A percentile compares a stretch with the other conserved stretches of the same genome.
These are phyloP conservation scores for Phytopythium mirpurense DNA, from an alignment of 352 stramenopile species.

Conservation along the genomic window DNA sequence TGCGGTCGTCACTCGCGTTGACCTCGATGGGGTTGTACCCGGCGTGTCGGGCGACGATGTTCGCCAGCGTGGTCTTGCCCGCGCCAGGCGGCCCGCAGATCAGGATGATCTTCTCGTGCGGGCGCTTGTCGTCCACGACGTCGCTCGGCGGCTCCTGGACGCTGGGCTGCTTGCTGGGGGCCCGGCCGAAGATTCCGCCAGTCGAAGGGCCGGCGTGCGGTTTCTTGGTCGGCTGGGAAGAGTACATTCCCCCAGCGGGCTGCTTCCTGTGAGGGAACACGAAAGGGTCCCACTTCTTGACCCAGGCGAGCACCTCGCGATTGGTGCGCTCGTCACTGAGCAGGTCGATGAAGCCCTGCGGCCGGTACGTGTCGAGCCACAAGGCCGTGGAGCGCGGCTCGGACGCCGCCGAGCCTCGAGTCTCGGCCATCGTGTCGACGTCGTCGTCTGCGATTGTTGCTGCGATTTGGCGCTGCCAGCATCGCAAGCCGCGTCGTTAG, in stretches of 20 bases:
- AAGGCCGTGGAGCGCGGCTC: constrained; percentile 29
- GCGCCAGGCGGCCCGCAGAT: constrained; percentile 92
- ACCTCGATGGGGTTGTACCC: constrained; percentile 97
- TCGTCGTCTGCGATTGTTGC: constrained; percentile 35
- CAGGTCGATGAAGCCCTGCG: constrained; percentile 91
- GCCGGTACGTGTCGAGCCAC: constrained; percentile 98
- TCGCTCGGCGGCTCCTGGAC: constrained; percentile 6
- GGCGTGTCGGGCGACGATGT: constrained; percentile 94
- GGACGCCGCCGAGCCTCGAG: not conserved
- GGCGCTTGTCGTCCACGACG: constrained; percentile 35
- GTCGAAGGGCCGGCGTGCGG: constrained; percentile 5
- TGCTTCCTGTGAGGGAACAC: constrained; percentile 87
- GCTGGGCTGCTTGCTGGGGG: constrained; percentile 8
- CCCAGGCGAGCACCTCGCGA: constrained; percentile 91
- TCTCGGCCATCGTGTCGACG: constrained; percentile 4
- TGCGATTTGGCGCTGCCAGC: constrained; percentile 60
- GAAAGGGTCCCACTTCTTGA: constrained; percentile 95
- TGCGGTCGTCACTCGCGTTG: constrained; percentile 98
- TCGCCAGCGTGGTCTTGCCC: constrained; percentile 97
- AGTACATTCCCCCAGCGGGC: constrained; percentile 10
- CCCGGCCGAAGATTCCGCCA: constrained; percentile 8
- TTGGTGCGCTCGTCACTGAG: constrained; percentile 97
- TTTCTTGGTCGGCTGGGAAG: constrained; percentile 4
- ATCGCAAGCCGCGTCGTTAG: constrained; percentile 9
- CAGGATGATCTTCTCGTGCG: constrained; percentile 89